Conservation (phyloP, 331 rosid genomes). For the Saraca asoca region DNA sequence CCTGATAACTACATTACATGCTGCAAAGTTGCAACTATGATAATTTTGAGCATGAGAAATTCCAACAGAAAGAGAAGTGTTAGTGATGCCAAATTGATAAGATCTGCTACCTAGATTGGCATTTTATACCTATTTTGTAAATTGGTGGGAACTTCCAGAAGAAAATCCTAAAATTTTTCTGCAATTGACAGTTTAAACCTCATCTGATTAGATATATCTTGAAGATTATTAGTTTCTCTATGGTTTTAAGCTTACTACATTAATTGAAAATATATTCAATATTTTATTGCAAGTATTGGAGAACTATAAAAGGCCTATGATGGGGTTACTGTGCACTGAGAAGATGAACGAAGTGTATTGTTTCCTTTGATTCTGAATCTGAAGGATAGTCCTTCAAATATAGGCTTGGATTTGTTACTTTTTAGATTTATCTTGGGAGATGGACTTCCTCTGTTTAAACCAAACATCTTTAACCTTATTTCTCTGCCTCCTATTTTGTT, state of each 20-base stretch:
- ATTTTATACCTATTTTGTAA: neutral
- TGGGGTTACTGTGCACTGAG: neutral
- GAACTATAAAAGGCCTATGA: constrained; percentile 16
- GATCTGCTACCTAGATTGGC: constrained; percentile 16
- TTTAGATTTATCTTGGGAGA: neutral
- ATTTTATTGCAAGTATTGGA: neutral
- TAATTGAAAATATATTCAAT: no score
- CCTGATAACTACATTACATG: constrained; percentile 18
- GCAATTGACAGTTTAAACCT: neutral
- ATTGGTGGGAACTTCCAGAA: neutral
- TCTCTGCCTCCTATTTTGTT: neutral
- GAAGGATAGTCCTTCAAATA: neutral
- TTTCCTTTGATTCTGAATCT: neutral
- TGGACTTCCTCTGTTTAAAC: neutral
- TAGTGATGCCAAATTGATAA: constrained; percentile 15
- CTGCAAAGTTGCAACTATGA: neutral
- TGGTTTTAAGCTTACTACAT: neutral
- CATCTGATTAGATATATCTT: constrained; percentile 3
- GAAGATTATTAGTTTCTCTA: constrained; percentile 18
- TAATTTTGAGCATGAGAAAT: no score
- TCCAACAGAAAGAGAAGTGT: neutral
- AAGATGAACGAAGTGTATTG: neutral
- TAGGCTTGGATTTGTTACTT: neutral
- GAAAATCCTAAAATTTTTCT: no score
- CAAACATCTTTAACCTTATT: constrained; percentile 6